Conservation (phyloP, 345 rosid species). For the Nasturtium officinale region DNA sequence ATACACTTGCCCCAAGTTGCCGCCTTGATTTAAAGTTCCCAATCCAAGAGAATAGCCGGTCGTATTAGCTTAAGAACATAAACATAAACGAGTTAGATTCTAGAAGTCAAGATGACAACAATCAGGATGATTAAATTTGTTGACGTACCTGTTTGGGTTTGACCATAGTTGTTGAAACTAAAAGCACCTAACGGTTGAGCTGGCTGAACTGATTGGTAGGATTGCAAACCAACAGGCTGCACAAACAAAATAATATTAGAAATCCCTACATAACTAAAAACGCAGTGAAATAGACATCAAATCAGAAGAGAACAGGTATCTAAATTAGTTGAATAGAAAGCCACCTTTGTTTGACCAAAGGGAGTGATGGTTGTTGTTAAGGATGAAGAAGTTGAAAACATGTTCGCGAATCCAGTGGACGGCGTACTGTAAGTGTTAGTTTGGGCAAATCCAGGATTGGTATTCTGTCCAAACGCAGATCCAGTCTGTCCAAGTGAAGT, state of each 20-base stretch:
- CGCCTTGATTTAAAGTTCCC: slow-evolving; percentile 55
- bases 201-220: slow-evolving; percentile 58
- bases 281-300: slow-evolving; percentile 2
- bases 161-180: slow-evolving; percentile 58
- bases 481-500: slow-evolving; percentile 53
- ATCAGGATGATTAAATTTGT: background rate
- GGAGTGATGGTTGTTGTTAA: slow-evolving; percentile 45
- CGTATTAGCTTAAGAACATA: slow-evolving; percentile 46
- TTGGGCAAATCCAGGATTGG: slow-evolving; percentile 49
- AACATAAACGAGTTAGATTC: slow-evolving; percentile 10
- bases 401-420: slow-evolving; percentile 52
- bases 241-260: slow-evolving; percentile 24
- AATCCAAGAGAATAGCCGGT: slow-evolving; percentile 48
- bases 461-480: slow-evolving; percentile 50
- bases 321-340: slow-evolving; percentile 27
- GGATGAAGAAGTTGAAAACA: slow-evolving; percentile 59
- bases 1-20: slow-evolving; percentile 56
- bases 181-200: slow-evolving; percentile 55
- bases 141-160: slow-evolving; percentile 56
- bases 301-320: background rate
- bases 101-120: slow-evolving; percentile 4
- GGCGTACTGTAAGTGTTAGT: slow-evolving; percentile 56
- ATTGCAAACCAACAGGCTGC: slow-evolving; percentile 52
- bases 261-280: slow-evolving; percentile 10
- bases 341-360: slow-evolving; percentile 62